Conservation (phyloP, 345 rosid species). For the Tarenaya hassleriana region DNA sequence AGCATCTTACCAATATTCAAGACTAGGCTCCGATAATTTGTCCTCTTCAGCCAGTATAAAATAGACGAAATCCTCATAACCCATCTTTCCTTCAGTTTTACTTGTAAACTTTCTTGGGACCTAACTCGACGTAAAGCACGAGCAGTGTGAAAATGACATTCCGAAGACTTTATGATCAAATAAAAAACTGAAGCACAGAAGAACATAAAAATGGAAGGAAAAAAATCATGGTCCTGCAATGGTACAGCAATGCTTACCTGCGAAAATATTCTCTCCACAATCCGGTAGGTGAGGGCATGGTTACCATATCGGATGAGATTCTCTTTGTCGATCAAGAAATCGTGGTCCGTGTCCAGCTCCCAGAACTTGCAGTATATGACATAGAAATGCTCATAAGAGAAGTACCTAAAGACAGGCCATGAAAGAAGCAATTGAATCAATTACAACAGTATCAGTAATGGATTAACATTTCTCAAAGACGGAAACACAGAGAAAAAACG, state of each 20-base stretch:
- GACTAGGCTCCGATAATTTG: slow-evolving; percentile 91
- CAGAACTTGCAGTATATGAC: slow-evolving; percentile 98
- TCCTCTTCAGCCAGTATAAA: slow-evolving; percentile 95
- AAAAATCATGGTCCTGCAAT: slow-evolving; percentile 16
- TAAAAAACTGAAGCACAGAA: no score
- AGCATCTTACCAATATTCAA: slow-evolving; percentile 77
- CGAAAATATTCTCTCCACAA: slow-evolving; percentile 88
- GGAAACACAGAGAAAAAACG: background rate
- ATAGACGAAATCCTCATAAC: slow-evolving; percentile 94
- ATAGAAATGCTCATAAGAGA: slow-evolving; percentile 93
- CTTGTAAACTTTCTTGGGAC: slow-evolving; percentile 82
- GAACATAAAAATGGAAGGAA: background rate
- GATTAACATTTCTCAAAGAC: background rate
- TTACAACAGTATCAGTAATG: background rate
- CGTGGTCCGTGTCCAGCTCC: slow-evolving; percentile 99
- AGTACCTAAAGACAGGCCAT: slow-evolving; percentile 51
- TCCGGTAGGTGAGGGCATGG: slow-evolving; percentile 94
- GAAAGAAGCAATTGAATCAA: background rate
- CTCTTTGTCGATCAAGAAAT: slow-evolving; percentile 96
- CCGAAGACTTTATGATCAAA: background rate
- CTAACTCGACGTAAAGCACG: slow-evolving; percentile 30
- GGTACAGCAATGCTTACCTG: slow-evolving; percentile 77
- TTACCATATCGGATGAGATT: slow-evolving; percentile 95
- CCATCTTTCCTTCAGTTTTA: slow-evolving; percentile 83
- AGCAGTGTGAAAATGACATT: slow-evolving; percentile 10